Evolutionary conservation across 495 filamentous ascomycete genomes (phyloP).

Genomic region (Hypoxylon intermedium): DNA sequence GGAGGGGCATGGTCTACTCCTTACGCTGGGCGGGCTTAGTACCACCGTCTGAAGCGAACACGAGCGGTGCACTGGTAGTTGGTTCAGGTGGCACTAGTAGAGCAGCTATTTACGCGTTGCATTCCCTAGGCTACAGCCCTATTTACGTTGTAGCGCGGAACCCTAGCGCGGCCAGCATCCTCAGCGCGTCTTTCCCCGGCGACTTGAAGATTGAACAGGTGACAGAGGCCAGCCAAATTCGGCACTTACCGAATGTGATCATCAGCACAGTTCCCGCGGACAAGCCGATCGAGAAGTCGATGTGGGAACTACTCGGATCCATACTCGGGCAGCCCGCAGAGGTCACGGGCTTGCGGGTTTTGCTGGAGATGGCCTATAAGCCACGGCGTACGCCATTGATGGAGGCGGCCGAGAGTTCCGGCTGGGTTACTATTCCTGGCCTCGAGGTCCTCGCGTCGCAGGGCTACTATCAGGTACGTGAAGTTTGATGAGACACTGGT

Average conservation of each 20-base stretch:
- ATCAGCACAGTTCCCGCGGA: slow-evolving; percentile 93
- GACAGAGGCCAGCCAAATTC: slow-evolving; percentile 53
- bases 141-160: slow-evolving; percentile 88
- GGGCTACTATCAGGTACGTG: slow-evolving; percentile 72
- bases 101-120: slow-evolving; percentile 88
- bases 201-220: slow-evolving; percentile 77
- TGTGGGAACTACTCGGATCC: slow-evolving; percentile 70
- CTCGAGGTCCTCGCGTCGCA: slow-evolving; percentile 91
- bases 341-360: slow-evolving; percentile 58
- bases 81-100: slow-evolving; percentile 92
- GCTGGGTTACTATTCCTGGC: slow-evolving; percentile 88
- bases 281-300: slow-evolving; percentile 74
- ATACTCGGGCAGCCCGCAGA: slow-evolving; percentile 64
- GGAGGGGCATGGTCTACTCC: slow-evolving; percentile 85
- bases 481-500: neutral
- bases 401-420: slow-evolving; percentile 77
- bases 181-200: slow-evolving; percentile 75
- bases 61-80: slow-evolving; percentile 71
- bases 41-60: slow-evolving; percentile 41
- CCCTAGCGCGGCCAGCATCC: slow-evolving; percentile 66
- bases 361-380: slow-evolving; percentile 98
- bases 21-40: slow-evolving; percentile 75
- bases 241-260: slow-evolving; percentile 71
- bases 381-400: slow-evolving; percentile 84
- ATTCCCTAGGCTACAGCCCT: slow-evolving; percentile 79